phyloP scores from a whole-genome alignment of 2,329 filamentous ascomycete genomes.

The Cladophialophora chaetospira region DNA sequence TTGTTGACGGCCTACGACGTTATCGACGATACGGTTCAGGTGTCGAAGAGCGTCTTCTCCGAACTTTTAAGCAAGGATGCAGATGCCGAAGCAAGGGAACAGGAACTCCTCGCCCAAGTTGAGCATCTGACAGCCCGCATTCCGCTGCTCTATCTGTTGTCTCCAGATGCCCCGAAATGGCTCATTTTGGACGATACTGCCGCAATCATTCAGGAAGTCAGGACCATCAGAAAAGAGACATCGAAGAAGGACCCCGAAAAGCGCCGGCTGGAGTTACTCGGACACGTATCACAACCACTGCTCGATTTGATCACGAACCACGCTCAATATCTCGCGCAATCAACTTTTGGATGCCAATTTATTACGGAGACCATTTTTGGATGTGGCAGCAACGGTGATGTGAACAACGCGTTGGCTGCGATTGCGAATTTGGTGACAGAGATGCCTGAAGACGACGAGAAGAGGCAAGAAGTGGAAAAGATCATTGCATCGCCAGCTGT shows the following conservation, averaged over 20 bases:
- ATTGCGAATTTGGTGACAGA: conserved; percentile 52
- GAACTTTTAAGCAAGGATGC: conserved; percentile 75
- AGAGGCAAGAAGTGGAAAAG: conserved; percentile 44
- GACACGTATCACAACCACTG: conserved; percentile 71
- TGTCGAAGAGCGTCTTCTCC: conserved; percentile 79
- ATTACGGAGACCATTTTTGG: conserved; percentile 79
- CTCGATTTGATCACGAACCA: conserved; percentile 71
- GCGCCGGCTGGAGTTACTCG: conserved; percentile 74
- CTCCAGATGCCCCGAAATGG: conserved; percentile 62
- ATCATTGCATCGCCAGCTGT: conserved; percentile 66
- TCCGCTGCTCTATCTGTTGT: conserved; percentile 79
- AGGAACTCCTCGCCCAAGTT: conserved; percentile 48
- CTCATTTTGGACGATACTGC: conserved; percentile 65
- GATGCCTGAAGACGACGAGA: conserved; percentile 45
- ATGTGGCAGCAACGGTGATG: conserved; percentile 65
- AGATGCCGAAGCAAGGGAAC: conserved; percentile 41
- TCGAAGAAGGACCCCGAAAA: conserved; percentile 87
- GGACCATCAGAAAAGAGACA: conserved; percentile 75
- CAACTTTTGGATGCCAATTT: conserved; percentile 84
- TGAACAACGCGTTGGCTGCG: conserved; percentile 71
- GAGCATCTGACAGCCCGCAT: conserved; percentile 56
- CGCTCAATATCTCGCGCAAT: conserved; percentile 68
- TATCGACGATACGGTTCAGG: conserved; percentile 90
- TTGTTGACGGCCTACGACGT: conserved; percentile 86
- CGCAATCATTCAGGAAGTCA: conserved; percentile 73